phyloP scores from a whole-genome alignment of 768 basidiomycete species.

The Megacollybia marginata region DNA sequence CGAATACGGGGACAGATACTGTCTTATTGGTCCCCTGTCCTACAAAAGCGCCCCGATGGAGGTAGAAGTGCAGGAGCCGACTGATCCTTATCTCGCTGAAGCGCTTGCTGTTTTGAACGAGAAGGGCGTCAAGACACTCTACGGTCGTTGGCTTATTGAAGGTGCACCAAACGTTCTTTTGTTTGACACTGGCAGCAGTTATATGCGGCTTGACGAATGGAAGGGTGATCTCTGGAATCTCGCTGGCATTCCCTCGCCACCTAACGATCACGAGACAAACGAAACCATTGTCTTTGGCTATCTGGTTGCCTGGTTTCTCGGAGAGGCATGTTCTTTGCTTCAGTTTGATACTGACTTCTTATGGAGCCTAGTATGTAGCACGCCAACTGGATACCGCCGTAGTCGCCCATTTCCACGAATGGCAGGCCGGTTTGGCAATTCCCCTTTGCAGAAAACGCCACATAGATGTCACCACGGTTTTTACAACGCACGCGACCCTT shows the following conservation, averaged over 20 bases:
- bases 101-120: constrained; percentile 78
- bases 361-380: constrained; percentile 56
- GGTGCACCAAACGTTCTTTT: constrained; percentile 92
- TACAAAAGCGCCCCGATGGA: constrained; percentile 99
- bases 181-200: constrained; percentile 90
- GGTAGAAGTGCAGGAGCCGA: constrained; percentile 89
- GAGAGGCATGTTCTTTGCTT: constrained; percentile 59
- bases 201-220: constrained; percentile 92
- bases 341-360: not conserved
- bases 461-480: constrained; percentile 97
- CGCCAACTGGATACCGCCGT: constrained; percentile 81
- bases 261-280: constrained; percentile 96
- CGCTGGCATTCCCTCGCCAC: constrained; percentile 95
- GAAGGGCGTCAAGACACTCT: constrained; percentile 89
- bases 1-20: constrained; percentile 93
- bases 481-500: constrained; percentile 97
- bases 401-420: constrained; percentile 98
- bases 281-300: constrained; percentile 98
- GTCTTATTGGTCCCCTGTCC: constrained; percentile 93
- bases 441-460: constrained; percentile 93
- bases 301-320: constrained; percentile 98
- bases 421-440: constrained; percentile 97
- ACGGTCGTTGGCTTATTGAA: constrained; percentile 98
- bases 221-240: constrained; percentile 98
- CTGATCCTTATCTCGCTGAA: constrained; percentile 68